Conservation (phyloP, 495 filamentous ascomycete species). For the Venustampulla echinocandica region DNA sequence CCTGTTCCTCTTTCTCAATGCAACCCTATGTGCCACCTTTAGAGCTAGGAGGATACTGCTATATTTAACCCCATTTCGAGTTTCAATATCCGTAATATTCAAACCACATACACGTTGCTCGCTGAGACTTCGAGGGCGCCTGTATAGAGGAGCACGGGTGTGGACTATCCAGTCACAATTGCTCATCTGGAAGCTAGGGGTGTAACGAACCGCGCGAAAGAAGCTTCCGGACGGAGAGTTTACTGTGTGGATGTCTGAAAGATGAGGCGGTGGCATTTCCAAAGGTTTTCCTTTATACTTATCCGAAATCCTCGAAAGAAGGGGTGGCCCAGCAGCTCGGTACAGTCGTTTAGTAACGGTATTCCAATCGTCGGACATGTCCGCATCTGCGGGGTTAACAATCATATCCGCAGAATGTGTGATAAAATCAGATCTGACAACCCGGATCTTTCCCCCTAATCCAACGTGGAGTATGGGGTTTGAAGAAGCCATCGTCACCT, state of each 20-base stretch:
- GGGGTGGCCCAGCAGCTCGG: neutral
- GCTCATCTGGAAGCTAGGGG: neutral
- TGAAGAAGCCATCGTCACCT: too few species aligned
- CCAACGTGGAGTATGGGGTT: neutral
- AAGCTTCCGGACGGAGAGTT: neutral
- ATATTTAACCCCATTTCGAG: neutral
- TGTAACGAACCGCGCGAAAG: neutral
- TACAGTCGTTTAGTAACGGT: neutral
- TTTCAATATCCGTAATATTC: neutral
- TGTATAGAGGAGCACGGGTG: neutral
- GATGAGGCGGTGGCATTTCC: neutral
- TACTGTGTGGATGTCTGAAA: neutral
- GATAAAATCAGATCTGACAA: neutral
- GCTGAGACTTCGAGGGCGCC: too few species aligned
- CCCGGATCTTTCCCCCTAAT: neutral
- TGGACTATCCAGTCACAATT: constrained; percentile 1
- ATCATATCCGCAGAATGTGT: neutral
- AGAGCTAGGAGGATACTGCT: neutral
- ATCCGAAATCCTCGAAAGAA: neutral
- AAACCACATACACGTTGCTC: neutral
- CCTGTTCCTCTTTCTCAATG: neutral
- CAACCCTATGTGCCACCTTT: neutral
- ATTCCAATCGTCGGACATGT: neutral
- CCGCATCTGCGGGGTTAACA: neutral
- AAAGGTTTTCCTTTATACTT: neutral